Conservation (phyloP, 495 filamentous ascomycete genomes). For the Bacidia rubella region DNA sequence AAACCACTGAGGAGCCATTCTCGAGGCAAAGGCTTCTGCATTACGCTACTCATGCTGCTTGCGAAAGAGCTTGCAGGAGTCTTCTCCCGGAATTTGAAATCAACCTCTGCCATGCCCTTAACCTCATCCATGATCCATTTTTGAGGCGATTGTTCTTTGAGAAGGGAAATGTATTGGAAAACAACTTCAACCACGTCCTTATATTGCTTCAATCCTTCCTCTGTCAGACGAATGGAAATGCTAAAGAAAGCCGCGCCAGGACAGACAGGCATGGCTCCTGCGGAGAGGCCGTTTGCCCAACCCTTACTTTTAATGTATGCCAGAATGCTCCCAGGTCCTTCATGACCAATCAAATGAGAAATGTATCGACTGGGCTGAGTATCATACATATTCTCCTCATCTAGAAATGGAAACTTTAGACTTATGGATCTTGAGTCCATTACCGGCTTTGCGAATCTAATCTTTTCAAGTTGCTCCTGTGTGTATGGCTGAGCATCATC, state of each 20-base stretch:
- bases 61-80: slow-evolving; percentile 77
- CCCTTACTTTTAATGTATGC: slow-evolving; percentile 90
- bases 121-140: slow-evolving; percentile 90
- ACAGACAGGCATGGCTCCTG: slow-evolving; percentile 63
- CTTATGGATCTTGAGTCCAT: slow-evolving; percentile 83
- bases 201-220: slow-evolving; percentile 75
- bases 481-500: slow-evolving; percentile 56
- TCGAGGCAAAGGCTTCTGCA: slow-evolving; percentile 80
- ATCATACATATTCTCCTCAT: slow-evolving; percentile 73
- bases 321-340: slow-evolving; percentile 92
- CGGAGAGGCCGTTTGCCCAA: slow-evolving; percentile 80
- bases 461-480: slow-evolving; percentile 54
- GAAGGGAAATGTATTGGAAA: slow-evolving; percentile 88
- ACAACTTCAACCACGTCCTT: slow-evolving; percentile 74
- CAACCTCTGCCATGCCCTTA: slow-evolving; percentile 75
- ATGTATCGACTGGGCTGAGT: slow-evolving; percentile 82
- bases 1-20: slow-evolving; percentile 74
- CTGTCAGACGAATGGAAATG: slow-evolving; percentile 66
- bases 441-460: slow-evolving; percentile 89
- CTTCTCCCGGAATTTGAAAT: slow-evolving; percentile 93
- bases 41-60: slow-evolving; percentile 61
- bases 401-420: slow-evolving; percentile 76
- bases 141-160: slow-evolving; percentile 67
- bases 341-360: slow-evolving; percentile 88
- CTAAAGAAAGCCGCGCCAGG: slow-evolving; percentile 78